A percentile compares a stretch with the other conserved stretches of the same genome.
phyloP scores from a whole-genome alignment of 2,329 filamentous ascomycete genomes.

The Trichoderma sp. region DNA sequence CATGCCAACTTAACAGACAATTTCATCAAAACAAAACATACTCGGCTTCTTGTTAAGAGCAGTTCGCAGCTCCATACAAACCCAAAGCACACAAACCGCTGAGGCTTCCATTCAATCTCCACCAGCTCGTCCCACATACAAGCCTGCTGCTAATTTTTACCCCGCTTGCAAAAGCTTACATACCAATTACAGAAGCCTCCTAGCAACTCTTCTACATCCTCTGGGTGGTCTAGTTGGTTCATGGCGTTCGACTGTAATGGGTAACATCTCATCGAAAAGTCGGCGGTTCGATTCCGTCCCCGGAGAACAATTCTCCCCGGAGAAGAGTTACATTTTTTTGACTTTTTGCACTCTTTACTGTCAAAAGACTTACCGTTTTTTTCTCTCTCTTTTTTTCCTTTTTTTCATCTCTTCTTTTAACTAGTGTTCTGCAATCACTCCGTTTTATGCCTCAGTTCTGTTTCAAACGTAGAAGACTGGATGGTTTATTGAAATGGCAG shows the following conservation, averaged over 20 bases:
- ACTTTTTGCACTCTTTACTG: neutral
- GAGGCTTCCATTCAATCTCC: neutral
- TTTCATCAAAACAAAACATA: rapidly evolving
- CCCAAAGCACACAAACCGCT: neutral
- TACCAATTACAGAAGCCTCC: neutral
- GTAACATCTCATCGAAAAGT: constrained; percentile 30
- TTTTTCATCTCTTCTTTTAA: too few species aligned
- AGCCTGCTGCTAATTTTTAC: too few species aligned
- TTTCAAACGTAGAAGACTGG: neutral
- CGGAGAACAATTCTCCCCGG: constrained; percentile 30
- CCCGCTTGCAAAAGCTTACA: neutral
- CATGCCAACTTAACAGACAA: neutral
- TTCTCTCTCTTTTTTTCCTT: neutral
- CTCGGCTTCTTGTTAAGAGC: neutral
- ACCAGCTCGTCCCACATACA: neutral
- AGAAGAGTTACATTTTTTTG: constrained; percentile 21
- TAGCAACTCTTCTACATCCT: constrained; percentile 23
- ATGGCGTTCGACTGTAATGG: constrained; percentile 35
- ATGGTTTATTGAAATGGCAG: neutral
- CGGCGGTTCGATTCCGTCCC: constrained; percentile 35
- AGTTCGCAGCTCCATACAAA: neutral
- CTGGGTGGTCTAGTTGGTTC: constrained; percentile 35
- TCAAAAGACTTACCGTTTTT: too few species aligned
- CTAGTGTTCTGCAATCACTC: too few species aligned
- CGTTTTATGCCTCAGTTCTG: neutral